phyloP scores from a whole-genome alignment of 176 grass and related monocot species.

The Zea luxurians region DNA sequence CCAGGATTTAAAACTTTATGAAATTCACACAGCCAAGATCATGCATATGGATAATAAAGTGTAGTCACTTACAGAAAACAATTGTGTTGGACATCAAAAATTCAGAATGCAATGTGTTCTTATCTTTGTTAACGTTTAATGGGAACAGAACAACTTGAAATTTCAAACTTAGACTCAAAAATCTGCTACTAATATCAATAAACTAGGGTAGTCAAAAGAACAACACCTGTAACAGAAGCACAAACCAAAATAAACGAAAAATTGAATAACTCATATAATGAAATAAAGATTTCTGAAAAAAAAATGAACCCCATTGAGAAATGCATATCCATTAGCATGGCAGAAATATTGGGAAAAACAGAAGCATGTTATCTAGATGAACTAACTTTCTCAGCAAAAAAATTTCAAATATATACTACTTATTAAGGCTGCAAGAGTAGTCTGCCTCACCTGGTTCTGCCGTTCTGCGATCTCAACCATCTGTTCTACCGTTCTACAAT shows the following conservation, averaged over 20 bases:
- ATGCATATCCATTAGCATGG: not conserved
- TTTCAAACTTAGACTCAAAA: not conserved
- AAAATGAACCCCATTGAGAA: not conserved
- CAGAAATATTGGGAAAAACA: not conserved
- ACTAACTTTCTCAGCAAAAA: not conserved
- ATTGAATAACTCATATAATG: slow-evolving; percentile 3
- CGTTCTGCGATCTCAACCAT: too few relatives aligned
- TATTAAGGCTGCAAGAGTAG: too few relatives aligned
- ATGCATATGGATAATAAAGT: not conserved
- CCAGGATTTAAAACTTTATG: slow-evolving; percentile 10
- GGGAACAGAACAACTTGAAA: not conserved
- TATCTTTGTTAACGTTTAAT: not conserved
- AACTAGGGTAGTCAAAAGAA: slow-evolving; percentile 5
- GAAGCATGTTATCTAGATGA: not conserved
- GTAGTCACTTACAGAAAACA: not conserved
- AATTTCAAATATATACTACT: not conserved
- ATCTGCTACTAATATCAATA: not conserved
- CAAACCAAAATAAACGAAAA: not conserved
- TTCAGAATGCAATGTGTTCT: not conserved
- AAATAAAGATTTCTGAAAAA: not conserved
- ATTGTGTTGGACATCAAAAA: not conserved
- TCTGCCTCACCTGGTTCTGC: too few relatives aligned
- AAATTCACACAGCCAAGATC: not conserved
- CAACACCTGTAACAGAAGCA: slow-evolving; percentile 5
- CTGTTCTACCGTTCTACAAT: too few relatives aligned